Conservation (phyloP, 1,284 basidiomycete species). For the Cutaneotrichosporon sp. region DNA sequence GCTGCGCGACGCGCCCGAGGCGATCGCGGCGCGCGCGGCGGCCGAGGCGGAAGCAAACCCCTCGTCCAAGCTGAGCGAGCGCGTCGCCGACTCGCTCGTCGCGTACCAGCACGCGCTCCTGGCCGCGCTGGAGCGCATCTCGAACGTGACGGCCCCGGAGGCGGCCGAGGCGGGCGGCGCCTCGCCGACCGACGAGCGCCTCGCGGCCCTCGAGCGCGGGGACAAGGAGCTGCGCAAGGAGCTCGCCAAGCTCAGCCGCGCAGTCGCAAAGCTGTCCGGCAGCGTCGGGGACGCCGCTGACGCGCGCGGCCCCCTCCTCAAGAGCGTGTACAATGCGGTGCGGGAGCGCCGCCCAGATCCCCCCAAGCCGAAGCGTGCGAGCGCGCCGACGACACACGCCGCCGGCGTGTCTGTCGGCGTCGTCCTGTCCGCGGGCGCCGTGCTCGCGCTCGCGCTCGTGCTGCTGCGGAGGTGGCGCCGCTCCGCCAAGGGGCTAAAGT, state of each 20-base stretch:
- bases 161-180: neutral
- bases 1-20: constrained; percentile 47
- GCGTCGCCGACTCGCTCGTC: constrained; percentile 50
- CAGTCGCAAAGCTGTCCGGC: neutral
- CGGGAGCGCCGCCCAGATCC: neutral
- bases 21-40: constrained; percentile 35
- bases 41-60: constrained; percentile 20
- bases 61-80: constrained; percentile 33
- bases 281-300: constrained; percentile 14
- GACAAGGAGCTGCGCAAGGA: constrained; percentile 4
- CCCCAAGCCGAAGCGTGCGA: neutral
- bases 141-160: neutral
- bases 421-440: constrained; percentile 1
- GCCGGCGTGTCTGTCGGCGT: neutral
- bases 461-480: constrained; percentile 6
- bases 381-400: neutral
- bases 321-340: constrained; percentile 6
- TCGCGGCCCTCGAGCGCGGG: constrained; percentile 6
- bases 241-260: constrained; percentile 4
- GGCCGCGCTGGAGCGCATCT: constrained; percentile 20
- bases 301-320: constrained; percentile 7
- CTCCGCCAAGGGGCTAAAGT: constrained; percentile 5
- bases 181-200: neutral
- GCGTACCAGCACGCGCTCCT: constrained; percentile 51
- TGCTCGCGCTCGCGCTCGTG: constrained; percentile 6